Base-by-base conservation (phyloP, 1,284 basidiomycete species). In the Naganishia sp. region DNA sequence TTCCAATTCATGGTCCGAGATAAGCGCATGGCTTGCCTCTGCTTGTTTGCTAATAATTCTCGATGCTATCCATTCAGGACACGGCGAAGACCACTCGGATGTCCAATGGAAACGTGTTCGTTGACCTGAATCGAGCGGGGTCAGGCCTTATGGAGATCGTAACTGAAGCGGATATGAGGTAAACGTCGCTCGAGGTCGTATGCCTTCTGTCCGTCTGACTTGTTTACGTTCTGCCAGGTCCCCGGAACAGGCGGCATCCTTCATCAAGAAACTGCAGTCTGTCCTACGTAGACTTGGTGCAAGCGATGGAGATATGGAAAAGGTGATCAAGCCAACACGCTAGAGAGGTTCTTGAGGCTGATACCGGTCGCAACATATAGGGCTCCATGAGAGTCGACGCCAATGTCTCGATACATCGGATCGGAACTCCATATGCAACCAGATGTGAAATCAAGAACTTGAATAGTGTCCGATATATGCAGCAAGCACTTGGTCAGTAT, bases 391-490 rank as follows among this genome's bases (percentile, higher is more conserved):
- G 95, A 41, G 95, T 94, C 72, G 95, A 99, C 75, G 92, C 94
- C 43, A 99, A 99, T 74, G 89, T 99, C 1, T 98, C 94, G 1
- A 85, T 96, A 1, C 88, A 90, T 72, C 83, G 83, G 50, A 74
- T 80, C 32, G 88, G 88, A 13, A 81, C 85, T 28, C 82, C 85
- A 0, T 86, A 82, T 15, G 94, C 94, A 0, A 94, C 89, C 0
- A 87, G 96, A 21, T 96, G 93, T 74, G 96, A 99, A 80, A 88
- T 99, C 74, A 99, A 99, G 81, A 99, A 99, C 74, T 83, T 99
- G 65, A 98, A 97, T 76, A 94, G 93, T 61, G 84, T 96, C 53
- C 86, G 86, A 67, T 94, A 90, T 76, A 88, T 94, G 81, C 86
- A 87, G 79, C 84, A 87, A 39, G 95, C 94, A 9, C 92, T 98